Base-by-base conservation (phyloP, 139 green algal species). In the Zygnema circumcarinatum region DNA sequence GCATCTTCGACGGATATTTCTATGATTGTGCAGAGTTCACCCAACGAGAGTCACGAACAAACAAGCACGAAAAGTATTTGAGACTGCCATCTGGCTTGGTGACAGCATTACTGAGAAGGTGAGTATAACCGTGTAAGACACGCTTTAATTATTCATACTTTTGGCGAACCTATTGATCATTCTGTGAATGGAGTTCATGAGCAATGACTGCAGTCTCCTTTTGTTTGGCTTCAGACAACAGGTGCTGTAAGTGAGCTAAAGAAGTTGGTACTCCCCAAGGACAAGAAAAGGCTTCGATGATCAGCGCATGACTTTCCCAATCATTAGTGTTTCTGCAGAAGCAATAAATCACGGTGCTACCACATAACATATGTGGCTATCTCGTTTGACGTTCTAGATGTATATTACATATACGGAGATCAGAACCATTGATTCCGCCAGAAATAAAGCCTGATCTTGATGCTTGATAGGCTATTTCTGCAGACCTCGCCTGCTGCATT, bases 11-110 rank as follows among this genome's bases (percentile, higher is more conserved):
- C n/a, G n/a, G n/a, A n/a, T 62, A 62, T 16, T 62, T 62, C 16
- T 62, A 25, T 62, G 16, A 62, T 62, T 62, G 47, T 78, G 69
- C 69, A 78, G 69, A 39, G 69, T 78, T 39, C 69, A 78, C 16
- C 69, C 69, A 22, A 78, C 35, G 69, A 78, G 36, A 41, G 36
- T 78, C 3, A 41, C 11, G 36, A 78, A 78, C 69, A 16, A 78
- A 41, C 3, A 39, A 16, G 69, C 36, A 16, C 7, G 69, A 11
- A 78, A 78, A 20, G 69, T 78, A 25, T 78, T 78, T 78, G 69
- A 78, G 36, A 16, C 16, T 78, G 69, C 69, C 35, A 52, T 78
- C 35, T 41, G 69, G 35, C 7, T 78, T 41, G 69, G 69, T n/a
- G 69, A 78, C 35, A 41, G 69, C 36, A 41, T 78, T 41, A 16